Base-by-base conservation (phyloP, 164 flowering plant species). In the Magnolia sinica region DNA sequence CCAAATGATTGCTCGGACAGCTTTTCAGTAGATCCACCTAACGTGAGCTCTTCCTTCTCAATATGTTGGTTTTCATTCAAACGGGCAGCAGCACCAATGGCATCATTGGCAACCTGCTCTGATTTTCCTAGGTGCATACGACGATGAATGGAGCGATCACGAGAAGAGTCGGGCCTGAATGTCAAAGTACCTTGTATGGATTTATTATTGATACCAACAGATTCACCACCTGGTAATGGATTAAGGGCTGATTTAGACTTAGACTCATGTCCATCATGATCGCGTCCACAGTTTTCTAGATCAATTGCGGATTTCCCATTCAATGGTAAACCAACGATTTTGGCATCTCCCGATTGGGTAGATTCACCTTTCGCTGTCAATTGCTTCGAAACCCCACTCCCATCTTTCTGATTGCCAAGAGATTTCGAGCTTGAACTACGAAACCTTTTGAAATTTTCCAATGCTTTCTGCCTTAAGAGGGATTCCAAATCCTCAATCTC, bases 381-480 rank as follows among this genome's bases (percentile, higher is more conserved):
- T 31, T 78, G 76, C 37, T 86, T 79, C 29, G 50, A 22, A 64
- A 13, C 55, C 50, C 31, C 77, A 67, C 51, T 77, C 59, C 49
- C 75, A 67, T 59, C 80, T 74, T 82, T 79, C 58, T 73, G 61
- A 73, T 49, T 70, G 63, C 64, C 19, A 72, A 76, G 51, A 27
- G 66, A 11, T 68, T 79, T 77, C 65, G 71, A 45, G 69, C 73
- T 77, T 23, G 64, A 77, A 67, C 86, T 86, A 29, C 86, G 87
- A 52, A 91, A 92, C 78, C 79, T 93, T 80, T 65, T 88, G 37
- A 96, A 82, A 84, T 94, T 96, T 83, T 96, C 97, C 83, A 96
- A 80, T 63, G 98, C 98, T 79, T 83, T 91, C 74, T 85, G 89
- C 77, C 97, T 88, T 82, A 94, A 77, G 70, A 84, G 73, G 31